Percentiles rank a stretch among this genome's conserved stretches.
Conservation (phyloP, 768 basidiomycete genomes). For the Lactarius vividus region DNA sequence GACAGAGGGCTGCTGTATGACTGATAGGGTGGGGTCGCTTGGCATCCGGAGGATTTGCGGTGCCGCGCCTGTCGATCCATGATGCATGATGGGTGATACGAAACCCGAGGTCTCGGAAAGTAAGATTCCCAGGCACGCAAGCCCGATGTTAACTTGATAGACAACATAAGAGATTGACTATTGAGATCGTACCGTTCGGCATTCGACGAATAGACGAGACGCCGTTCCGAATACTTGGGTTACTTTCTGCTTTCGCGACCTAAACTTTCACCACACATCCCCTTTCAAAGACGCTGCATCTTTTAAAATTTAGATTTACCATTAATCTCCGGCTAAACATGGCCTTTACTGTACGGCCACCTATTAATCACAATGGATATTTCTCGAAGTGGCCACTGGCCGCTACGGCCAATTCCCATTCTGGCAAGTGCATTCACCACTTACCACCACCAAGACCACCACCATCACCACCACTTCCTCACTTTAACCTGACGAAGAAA, state of each 20-base stretch:
- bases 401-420: neutral
- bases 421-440: neutral
- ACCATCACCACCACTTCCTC: neutral
- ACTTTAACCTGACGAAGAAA: neutral
- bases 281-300: neutral
- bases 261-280: neutral
- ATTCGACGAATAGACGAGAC: constrained; percentile 16
- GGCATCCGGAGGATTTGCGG: neutral
- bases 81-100: too few species aligned
- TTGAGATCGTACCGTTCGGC: constrained; percentile 17
- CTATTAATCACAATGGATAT: too few species aligned
- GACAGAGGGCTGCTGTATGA: neutral
- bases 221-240: constrained; percentile 3
- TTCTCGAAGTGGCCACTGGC: neutral
- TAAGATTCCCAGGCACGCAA: constrained; percentile 5
- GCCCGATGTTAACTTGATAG: neutral
- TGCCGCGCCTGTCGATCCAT: neutral
- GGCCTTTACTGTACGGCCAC: neutral
- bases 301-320: neutral
- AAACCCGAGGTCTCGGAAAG: constrained; percentile 15
- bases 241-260: neutral
- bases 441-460: too few species aligned
- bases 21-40: neutral
- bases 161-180: constrained; percentile 16
- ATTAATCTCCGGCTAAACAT: neutral